Evolutionary conservation across 1,139 yeast genomes (phyloP), one percentile per base, ranked within the genome.

Genomic region (Saccharomyces hybrid): DNA sequence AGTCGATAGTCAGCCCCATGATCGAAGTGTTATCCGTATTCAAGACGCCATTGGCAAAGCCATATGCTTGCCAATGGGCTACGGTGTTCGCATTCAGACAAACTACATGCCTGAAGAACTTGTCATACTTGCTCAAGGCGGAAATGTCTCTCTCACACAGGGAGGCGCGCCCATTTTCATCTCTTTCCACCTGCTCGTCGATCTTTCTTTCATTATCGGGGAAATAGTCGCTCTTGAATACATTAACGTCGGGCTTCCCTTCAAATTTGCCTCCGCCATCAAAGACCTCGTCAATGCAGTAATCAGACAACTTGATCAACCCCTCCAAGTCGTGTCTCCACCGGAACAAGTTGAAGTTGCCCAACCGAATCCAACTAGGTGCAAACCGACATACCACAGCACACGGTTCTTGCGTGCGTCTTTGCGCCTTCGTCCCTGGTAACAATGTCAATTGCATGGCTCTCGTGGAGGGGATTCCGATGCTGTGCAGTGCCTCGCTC

Each of bases 11-110:
- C 14, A 91, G 74, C 0, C 99, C 99, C 48, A 86, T 67, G 6
- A 93, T 77, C 0, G 97, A 88, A 0, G 97, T 89, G 67, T 93
- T 93, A 67, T 93, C 99, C 0, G 98, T 91, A 67, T 93, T 93
- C 57, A 93, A 75, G 2, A 93, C 99, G 5, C 99, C 99, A 65
- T 93, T 93, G 64, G 91, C 73, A 65, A 91, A 90, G 2, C 97
- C 98, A 70, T 90, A 91, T 0, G 85, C 79, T 69, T 93, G 98
- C 89, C 97, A 88, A 60, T 80, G 76, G 1, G 96, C 97, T 1
- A 89, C 84, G 26, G 89, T 79, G 48, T 74, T 70, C 0, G 97
- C 97, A 67, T 90, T 91, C 50, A 90, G 70, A 14, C 78, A 72
- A 1, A 86, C 81, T 5, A 86, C 81, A 63, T 88, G 93, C 46